Base-by-base conservation (phyloP, 2,329 filamentous ascomycete genomes). In the Fusarium sp. region DNA sequence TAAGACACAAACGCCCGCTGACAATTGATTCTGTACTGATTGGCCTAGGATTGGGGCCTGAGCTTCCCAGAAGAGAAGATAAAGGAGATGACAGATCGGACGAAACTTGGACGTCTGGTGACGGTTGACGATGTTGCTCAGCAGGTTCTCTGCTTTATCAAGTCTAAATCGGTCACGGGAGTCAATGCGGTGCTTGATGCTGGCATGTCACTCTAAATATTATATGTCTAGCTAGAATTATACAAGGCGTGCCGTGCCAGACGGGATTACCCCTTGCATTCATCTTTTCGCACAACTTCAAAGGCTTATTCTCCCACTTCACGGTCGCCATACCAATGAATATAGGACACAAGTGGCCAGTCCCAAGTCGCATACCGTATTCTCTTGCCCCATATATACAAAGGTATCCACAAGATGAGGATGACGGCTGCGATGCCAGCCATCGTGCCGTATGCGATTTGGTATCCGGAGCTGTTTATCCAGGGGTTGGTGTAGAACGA, bases 401-500 rank as follows among this genome's bases (percentile, higher is more conserved):
- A 79, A 2, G 87, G 87, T 30, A 89, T 76, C 82, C 84, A 87
- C 32, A 86, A 70, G 8, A 89, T 38, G 15, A 90, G 76, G 4
- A 90, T 80, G 15, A 74, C 82, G 14, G 82, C 85, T 11, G 85
- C 81, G 54, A 90, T 90, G 12, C 84, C 88, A 9, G 88, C 89
- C 88, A 91, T 90, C n/a, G 85, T 82, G 4, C 88, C 88, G 70
- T 86, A 91, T 3, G 88, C 85, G 38, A 84, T 81, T 14, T 81
- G 70, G 73, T 90, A 90, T 1, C 89, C 89, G 1, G 80, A 79
- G 65, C 83, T 33, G 8, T 82, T 80, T 40, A 91, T 85, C 89
- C 89, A 91, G 0, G 87, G 85, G 74, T 91, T 91, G 2, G 88
- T 90, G 76, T 90, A 90, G 76, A 91, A 91, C 0, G 86, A 88